These are phyloP conservation scores for Secale cereale DNA, from an alignment of 176 grass and related monocot genomes.

Conservation along the genomic window DNA sequence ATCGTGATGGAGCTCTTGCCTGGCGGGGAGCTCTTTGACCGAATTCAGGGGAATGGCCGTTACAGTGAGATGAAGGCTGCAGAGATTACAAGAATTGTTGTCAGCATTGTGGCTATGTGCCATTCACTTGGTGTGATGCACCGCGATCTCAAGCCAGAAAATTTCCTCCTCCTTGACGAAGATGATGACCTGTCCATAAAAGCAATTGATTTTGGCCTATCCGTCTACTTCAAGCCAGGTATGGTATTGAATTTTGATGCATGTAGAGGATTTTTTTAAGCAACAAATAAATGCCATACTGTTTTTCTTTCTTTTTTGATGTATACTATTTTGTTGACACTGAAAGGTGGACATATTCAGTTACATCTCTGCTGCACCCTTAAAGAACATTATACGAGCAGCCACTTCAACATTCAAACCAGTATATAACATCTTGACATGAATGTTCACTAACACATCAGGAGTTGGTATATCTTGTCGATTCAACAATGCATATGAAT, in stretches of 20 bases:
- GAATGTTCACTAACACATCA: background rate
- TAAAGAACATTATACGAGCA: background rate
- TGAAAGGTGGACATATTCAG: background rate
- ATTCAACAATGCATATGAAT: background rate
- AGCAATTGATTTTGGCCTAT: conserved; percentile 96
- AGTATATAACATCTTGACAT: background rate
- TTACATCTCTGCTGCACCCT: background rate
- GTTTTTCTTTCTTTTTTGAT: background rate
- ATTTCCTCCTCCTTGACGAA: conserved; percentile 80
- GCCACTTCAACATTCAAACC: background rate
- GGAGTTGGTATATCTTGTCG: background rate
- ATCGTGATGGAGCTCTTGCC: conserved; percentile 93
- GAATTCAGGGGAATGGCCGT: conserved; percentile 62
- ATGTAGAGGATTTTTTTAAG: background rate
- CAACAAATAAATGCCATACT: background rate
- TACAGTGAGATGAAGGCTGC: conserved; percentile 87
- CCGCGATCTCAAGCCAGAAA: conserved; percentile 92
- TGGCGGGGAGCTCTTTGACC: conserved; percentile 91
- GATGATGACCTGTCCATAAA: conserved; percentile 87
- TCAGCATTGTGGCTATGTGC: conserved; percentile 80
- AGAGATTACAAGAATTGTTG: conserved; percentile 81
- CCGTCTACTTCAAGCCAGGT: conserved; percentile 88
- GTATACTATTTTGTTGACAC: background rate
- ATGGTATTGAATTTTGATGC: background rate
- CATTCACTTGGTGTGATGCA: conserved; percentile 98